Evolutionary conservation across 2,329 filamentous ascomycete genomes (phyloP).

Genomic region (Monilinia aucupariae): DNA sequence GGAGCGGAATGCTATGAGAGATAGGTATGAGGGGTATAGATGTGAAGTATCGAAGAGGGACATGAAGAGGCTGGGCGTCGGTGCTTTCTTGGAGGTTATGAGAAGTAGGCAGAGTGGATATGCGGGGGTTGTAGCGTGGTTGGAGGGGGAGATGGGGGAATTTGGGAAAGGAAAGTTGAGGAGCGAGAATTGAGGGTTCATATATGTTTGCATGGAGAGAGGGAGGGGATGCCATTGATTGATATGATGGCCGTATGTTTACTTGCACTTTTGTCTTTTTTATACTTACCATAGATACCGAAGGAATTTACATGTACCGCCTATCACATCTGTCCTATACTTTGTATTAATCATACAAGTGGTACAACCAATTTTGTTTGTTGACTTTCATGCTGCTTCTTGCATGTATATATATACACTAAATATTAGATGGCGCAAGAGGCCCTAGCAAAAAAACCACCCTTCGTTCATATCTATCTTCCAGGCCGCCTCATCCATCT

Average conservation of each 20-base stretch:
- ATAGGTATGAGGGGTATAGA: conserved; percentile 17
- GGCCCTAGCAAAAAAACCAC: too few species aligned
- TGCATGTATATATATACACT: background rate
- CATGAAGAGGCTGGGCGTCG: conserved; percentile 49
- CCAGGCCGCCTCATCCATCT: background rate
- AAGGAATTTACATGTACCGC: background rate
- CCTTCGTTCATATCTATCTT: background rate
- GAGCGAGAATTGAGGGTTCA: background rate
- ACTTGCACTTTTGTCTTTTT: background rate
- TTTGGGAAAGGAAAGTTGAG: background rate
- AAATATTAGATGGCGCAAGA: too few species aligned
- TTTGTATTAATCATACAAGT: too few species aligned
- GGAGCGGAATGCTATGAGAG: conserved; percentile 8
- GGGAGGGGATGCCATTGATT: too few species aligned
- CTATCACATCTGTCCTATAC: too few species aligned
- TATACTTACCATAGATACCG: background rate
- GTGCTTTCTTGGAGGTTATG: conserved; percentile 66
- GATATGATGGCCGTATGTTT: background rate
- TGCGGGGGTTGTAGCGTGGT: conserved; percentile 59
- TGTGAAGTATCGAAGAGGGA: conserved; percentile 21
- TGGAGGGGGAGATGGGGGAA: conserved; percentile 40
- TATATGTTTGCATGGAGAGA: background rate
- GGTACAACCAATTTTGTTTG: background rate
- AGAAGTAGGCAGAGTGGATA: conserved; percentile 67
- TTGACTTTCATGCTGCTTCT: background rate